Evolutionary conservation across 352 stramenopile genomes (phyloP).

Genomic region (Globisporangium takayamanum): DNA sequence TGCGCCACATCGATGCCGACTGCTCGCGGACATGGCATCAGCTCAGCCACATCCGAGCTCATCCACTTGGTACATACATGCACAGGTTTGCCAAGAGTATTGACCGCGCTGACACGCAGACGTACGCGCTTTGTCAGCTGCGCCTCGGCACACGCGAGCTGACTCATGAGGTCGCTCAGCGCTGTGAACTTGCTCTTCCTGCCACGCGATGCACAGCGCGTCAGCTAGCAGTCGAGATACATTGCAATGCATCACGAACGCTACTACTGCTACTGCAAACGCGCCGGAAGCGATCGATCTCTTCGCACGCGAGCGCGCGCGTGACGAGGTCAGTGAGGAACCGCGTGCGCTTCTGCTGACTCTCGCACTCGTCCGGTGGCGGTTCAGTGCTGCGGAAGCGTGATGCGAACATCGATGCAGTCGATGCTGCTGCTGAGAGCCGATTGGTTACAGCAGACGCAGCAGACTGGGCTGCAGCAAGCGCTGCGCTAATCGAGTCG

Average conservation of each 20-base stretch:
- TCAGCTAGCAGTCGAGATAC: background rate
- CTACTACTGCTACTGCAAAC: background rate
- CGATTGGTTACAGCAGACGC: slow-evolving; percentile 12
- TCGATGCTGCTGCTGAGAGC: slow-evolving; percentile 21
- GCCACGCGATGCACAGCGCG: background rate
- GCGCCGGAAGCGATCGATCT: slow-evolving; percentile 54
- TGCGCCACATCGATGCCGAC: slow-evolving; percentile 40
- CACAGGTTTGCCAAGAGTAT: background rate
- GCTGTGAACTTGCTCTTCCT: slow-evolving; percentile 32
- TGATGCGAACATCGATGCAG: slow-evolving; percentile 32
- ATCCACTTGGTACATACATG: background rate
- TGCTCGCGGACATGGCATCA: background rate
- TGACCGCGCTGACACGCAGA: background rate
- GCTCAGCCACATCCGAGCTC: background rate
- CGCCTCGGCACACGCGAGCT: slow-evolving; percentile 51
- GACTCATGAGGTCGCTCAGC: slow-evolving; percentile 43
- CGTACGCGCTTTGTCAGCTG: slow-evolving; percentile 49
- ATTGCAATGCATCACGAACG: background rate
- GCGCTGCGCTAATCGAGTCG: slow-evolving; percentile 7
- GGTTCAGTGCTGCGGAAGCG: slow-evolving; percentile 36
- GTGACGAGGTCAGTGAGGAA: slow-evolving; percentile 43
- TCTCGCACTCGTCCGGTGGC: slow-evolving; percentile 24
- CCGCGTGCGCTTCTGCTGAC: slow-evolving; percentile 30
- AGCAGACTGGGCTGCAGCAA: slow-evolving; percentile 11
- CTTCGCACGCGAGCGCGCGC: slow-evolving; percentile 50